These are phyloP conservation scores for Eryngium alpinum DNA, from an alignment of 140 eudicot genomes.

Conservation along the genomic window DNA sequence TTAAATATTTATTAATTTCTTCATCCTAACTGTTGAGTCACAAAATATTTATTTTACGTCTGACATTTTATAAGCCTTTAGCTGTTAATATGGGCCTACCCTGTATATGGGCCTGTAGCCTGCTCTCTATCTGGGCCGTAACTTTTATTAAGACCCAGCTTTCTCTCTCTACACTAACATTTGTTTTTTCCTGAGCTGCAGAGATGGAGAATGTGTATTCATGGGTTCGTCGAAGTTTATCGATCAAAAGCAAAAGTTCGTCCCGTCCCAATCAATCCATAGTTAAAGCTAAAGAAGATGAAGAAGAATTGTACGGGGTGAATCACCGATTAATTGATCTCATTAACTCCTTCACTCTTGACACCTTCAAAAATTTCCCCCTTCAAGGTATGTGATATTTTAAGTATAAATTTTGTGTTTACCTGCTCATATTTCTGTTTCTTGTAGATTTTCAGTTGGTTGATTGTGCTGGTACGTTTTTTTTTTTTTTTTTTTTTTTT, in stretches of 20 bases:
- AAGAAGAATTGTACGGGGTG: constrained; percentile 57
- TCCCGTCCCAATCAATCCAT: constrained; percentile 17
- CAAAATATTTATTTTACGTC: too few relatives aligned
- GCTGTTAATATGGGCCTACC: too few relatives aligned
- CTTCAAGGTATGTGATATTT: constrained; percentile 77
- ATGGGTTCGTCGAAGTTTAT: constrained; percentile 68
- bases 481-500: too few relatives aligned
- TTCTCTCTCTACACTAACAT: not conserved
- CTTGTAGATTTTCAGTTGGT: not conserved
- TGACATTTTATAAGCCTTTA: too few relatives aligned
- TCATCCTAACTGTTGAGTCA: too few relatives aligned
- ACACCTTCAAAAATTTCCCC: constrained; percentile 60
- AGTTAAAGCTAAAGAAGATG: not conserved
- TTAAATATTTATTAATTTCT: too few relatives aligned
- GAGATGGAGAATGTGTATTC: constrained; percentile 42
- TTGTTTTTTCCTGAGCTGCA: not conserved
- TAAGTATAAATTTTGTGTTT: not conserved
- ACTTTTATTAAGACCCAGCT: not conserved
- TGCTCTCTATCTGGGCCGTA: not conserved
- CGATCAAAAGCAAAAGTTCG: constrained; percentile 2
- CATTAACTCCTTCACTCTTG: constrained; percentile 60
- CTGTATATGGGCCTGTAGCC: too few relatives aligned
- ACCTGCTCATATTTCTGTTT: not conserved
- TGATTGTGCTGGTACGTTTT: constrained; percentile 4
- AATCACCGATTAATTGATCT: constrained; percentile 53